phyloP scores from a whole-genome alignment of 495 filamentous ascomycete species.

The Penicillium macrosclerotiorum region DNA sequence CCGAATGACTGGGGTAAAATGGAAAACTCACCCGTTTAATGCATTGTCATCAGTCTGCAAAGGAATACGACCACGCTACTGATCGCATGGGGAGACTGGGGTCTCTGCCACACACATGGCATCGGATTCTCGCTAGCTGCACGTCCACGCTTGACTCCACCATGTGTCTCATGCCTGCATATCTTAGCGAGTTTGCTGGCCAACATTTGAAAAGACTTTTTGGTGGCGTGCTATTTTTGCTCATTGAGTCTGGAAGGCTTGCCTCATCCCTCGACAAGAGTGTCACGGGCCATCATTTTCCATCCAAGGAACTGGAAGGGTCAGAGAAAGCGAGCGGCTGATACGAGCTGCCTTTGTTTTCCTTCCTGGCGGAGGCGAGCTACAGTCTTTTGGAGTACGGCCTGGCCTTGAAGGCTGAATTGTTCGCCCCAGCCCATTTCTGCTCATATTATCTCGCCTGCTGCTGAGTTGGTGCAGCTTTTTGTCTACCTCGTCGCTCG shows the following conservation, averaged over 20 bases:
- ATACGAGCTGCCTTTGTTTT: slow-evolving; percentile 3
- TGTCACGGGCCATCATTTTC: slow-evolving; percentile 4
- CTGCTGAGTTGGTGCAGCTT: not conserved
- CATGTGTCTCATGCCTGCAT: slow-evolving; percentile 18
- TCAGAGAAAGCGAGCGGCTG: slow-evolving; percentile 20
- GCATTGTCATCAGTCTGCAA: not conserved
- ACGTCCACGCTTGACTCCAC: slow-evolving; percentile 13
- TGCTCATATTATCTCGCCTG: slow-evolving; percentile 3
- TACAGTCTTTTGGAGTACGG: slow-evolving; percentile 3
- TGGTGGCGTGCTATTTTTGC: slow-evolving; percentile 23
- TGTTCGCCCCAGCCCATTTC: not conserved
- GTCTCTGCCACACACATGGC: slow-evolving; percentile 21
- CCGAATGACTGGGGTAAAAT: too few species aligned
- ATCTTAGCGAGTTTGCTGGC: slow-evolving; percentile 8
- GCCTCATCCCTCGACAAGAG: slow-evolving; percentile 4
- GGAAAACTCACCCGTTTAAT: not conserved
- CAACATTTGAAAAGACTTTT: slow-evolving; percentile 10
- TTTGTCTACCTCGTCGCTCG: slow-evolving; percentile 4
- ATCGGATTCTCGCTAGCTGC: slow-evolving; percentile 7
- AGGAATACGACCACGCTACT: slow-evolving; percentile 10
- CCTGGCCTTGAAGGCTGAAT: slow-evolving; percentile 1
- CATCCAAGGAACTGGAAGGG: slow-evolving; percentile 2
- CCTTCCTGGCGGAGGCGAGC: slow-evolving; percentile 3
- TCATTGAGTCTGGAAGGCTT: slow-evolving; percentile 3
- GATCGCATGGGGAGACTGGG: slow-evolving; percentile 16